These are phyloP conservation scores for Saccharomyces hybrid DNA, from an alignment of 1,139 yeast species.

Conservation along the genomic window DNA sequence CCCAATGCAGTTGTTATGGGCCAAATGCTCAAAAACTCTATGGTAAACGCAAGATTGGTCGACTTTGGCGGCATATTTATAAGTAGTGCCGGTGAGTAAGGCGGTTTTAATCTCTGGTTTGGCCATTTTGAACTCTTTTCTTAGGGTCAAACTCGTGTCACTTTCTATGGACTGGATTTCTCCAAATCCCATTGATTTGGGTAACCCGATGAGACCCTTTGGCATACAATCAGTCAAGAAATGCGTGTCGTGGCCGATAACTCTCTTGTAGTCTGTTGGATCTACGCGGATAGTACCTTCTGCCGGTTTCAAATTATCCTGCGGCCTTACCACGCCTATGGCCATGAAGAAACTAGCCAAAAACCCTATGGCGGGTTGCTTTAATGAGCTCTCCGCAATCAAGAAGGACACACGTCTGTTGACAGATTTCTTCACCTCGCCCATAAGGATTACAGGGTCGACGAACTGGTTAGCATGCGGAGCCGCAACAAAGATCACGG, in stretches of 20 bases:
- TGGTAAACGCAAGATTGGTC: slow-evolving; percentile 80
- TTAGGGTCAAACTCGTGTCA: slow-evolving; percentile 64
- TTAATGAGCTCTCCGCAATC: slow-evolving; percentile 77
- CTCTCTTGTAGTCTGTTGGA: slow-evolving; percentile 42
- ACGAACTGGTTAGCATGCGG: slow-evolving; percentile 97
- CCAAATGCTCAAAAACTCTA: slow-evolving; percentile 72
- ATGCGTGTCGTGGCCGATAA: slow-evolving; percentile 60
- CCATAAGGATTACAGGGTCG: slow-evolving; percentile 80
- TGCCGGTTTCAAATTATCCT: slow-evolving; percentile 63
- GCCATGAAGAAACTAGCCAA: slow-evolving; percentile 69
- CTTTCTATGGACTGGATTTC: slow-evolving; percentile 62
- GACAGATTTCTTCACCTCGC: slow-evolving; percentile 66
- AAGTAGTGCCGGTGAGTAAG: slow-evolving; percentile 48
- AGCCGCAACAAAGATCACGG: slow-evolving; percentile 91
- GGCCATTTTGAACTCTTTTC: slow-evolving; percentile 59
- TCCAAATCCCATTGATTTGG: slow-evolving; percentile 69
- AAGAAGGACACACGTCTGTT: slow-evolving; percentile 73
- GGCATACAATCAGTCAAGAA: slow-evolving; percentile 59
- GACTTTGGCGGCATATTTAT: slow-evolving; percentile 70
- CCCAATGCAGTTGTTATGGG: slow-evolving; percentile 79
- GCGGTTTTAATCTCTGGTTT: slow-evolving; percentile 38
- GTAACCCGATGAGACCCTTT: slow-evolving; percentile 69
- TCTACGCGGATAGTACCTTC: slow-evolving; percentile 48
- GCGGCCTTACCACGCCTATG: slow-evolving; percentile 88
- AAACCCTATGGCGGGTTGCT: slow-evolving; percentile 59